Evolutionary conservation across 75 land plant genomes (phyloP), one percentile per base, ranked within the genome.

Genomic region (Picea sitchensis): DNA sequence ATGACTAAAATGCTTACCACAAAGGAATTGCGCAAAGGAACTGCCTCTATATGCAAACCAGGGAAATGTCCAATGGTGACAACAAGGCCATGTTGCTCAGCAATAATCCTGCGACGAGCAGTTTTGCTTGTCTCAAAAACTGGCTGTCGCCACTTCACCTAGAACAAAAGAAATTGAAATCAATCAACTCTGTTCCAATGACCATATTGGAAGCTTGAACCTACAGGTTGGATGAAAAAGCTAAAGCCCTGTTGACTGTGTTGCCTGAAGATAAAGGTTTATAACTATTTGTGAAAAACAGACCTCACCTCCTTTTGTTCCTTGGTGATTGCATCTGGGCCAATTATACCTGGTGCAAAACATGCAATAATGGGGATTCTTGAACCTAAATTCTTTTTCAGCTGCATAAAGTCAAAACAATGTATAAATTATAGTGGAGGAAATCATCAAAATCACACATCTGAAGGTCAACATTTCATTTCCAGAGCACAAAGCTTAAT

Each of bases 11-110:
- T 41, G 77, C 81, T 76, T 44, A 79, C 81, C 15, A 23, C 76
- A 13, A 31, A 56, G 38, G 81, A 79, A 47, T 72, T 72, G 59
- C 34, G 14, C 13, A 88, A 67, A 12, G 87, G 82, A 32, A 90
- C 71, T 5, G 76, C 81, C 76, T 77, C 68, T 74, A 83, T 87
- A 56, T 83, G 81, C 26, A 87, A 18, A 59, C 92, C 92, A 14
- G 92, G 92, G 2, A 90, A 31, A 74, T 69, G 81, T 15, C 92
- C 92, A 65, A 90, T 77, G 1, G 76, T 83, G 71, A 90, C 69
- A 23, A 80, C 75, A 61, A 88, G 77, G 15, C 92, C 92, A 31
- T 61, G 58, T 21, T 63, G 61, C 7, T 17, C 71, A 76, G 67
- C n/a, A 63, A 21, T 69, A 5, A 47, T 71, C 44, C 20, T 5